Base-by-base conservation (phyloP, 352 stramenopile genomes). In the Lagenidium giganteum region DNA sequence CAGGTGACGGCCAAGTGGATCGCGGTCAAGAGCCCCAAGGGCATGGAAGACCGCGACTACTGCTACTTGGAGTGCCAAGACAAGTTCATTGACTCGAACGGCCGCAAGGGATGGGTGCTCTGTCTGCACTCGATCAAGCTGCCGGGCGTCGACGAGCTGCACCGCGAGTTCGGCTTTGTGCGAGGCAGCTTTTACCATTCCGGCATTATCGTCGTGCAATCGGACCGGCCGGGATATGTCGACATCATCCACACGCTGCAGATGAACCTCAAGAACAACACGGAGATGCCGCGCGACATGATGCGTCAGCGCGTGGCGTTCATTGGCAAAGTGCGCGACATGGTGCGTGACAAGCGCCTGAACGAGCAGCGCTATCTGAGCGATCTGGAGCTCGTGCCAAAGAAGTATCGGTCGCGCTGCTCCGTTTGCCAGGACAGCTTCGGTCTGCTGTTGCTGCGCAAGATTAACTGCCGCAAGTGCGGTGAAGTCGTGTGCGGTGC, bases 1-100 rank as follows among this genome's bases (percentile, higher is more conserved):
- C 81, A 90, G 43, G 76, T 92, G 32, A 88, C 79, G 28, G 79
- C 82, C 56, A 91, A 91, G 52, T 94, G 82, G 82, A 69, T 84
- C 53, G 73, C 68, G 0, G 52, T 79, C 23, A 58, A 74, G 41
- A 75, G 64, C 42, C 72, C 78, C n/a, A 57, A 63, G 12, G 75
- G 70, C 17, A 39, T 88, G 1, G 62, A 70, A 11, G 66, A 91
- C 56, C 73, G 78, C 23, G 76, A 91, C 52, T 90, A 82, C 49
- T 87, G 73, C 52, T 87, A 69, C 44, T 48, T 87, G 16, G 81
- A 94, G 64, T 92, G 77, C 47, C 82, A 94, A 39, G 78, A 94
- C 60, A 82, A 88, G 62, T 94, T 94, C 37, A 80, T 86, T 3
- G 82, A 94, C 57, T 77, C 79, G 18, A 64, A 54, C 24, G 79